Evolutionary conservation across 805 yeast genomes (phyloP).

Genomic region (Saturnispora dispora): DNA sequence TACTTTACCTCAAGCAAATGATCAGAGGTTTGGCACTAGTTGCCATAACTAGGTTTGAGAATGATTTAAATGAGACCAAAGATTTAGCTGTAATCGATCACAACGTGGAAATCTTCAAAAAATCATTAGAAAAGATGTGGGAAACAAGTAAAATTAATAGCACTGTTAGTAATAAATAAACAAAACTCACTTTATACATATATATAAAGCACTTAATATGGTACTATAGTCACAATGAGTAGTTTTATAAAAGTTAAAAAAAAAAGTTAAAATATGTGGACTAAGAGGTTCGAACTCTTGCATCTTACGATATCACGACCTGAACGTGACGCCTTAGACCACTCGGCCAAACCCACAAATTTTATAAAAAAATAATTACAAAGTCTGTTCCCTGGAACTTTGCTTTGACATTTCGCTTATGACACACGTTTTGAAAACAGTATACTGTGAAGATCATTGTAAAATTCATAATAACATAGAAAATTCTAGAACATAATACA

Average conservation of each 20-base stretch:
- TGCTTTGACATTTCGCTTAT: too few relatives aligned
- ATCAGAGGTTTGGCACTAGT: conserved; percentile 87
- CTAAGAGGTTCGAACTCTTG: conserved; percentile 25
- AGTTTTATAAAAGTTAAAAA: not conserved
- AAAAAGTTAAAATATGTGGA: conserved; percentile 13
- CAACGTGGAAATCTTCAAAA: conserved; percentile 73
- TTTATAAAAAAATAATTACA: not conserved
- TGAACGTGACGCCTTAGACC: conserved; percentile 25
- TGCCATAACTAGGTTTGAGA: conserved; percentile 69
- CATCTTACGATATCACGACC: conserved; percentile 24
- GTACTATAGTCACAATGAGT: not conserved
- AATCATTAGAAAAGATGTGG: conserved; percentile 68
- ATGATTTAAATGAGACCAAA: conserved; percentile 34
- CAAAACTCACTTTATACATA: not conserved
- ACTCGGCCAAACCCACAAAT: conserved; percentile 24
- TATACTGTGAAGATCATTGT: too few relatives aligned
- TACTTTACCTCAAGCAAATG: conserved; percentile 81
- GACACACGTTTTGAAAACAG: too few relatives aligned
- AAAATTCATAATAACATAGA: too few relatives aligned
- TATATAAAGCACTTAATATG: not conserved
- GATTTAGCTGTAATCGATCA: conserved; percentile 70
- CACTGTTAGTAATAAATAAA: not conserved
- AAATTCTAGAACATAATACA: too few relatives aligned
- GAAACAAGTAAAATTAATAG: conserved; percentile 30
- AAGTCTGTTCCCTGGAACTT: too few relatives aligned